Evolutionary conservation across 106 monocot species (phyloP), one percentile per base, ranked within the genome.

Genomic region (Cymbidium sinense): DNA sequence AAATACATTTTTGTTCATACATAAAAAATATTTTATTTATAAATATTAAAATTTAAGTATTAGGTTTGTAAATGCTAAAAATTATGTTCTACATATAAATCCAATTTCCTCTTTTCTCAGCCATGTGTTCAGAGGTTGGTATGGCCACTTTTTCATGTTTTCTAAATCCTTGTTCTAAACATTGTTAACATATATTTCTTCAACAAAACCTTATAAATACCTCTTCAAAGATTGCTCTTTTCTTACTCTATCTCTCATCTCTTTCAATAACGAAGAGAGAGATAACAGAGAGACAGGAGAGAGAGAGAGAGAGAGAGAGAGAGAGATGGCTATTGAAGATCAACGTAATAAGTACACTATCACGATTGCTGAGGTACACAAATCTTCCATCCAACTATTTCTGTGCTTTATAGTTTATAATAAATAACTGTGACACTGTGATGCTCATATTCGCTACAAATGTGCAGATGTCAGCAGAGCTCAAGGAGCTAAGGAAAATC

Each of bases 391-490:
- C 31, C 31, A 67, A 33, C 31, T 67, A 30, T 67, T 67, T 67
- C 3, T 33, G 3, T 29, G 10, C 28, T 30, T 33, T 67, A 12
- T 1, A 33, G 5, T 67, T 33, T 28, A 67, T 30, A 4, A 12
- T 28, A 3, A 27, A 23, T 23, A 61, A 61, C 7, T 4, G 20
- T 25, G 2, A 8, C 7, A 61, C 4, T 23, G n/a, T 61, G 0
- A 27, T 3, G 21, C 25, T 23, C 21, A 23, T 1, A 23, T 61
- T 19, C 4, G 12, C 21, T 23, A 25, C 12, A 3, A 61, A 61
- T 10, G 6, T 13, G 10, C 71, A 87, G 90, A 67, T 84, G 2
- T 15, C 78, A 58, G 91, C 86, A 36, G 88, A 91, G 88, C 39
- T 88, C 17, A 81, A 76, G 75, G 70, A 30, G 76, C 82, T 85